phyloP scores from a whole-genome alignment of 2,329 filamentous ascomycete genomes.

The Metarhizium brunneum region DNA sequence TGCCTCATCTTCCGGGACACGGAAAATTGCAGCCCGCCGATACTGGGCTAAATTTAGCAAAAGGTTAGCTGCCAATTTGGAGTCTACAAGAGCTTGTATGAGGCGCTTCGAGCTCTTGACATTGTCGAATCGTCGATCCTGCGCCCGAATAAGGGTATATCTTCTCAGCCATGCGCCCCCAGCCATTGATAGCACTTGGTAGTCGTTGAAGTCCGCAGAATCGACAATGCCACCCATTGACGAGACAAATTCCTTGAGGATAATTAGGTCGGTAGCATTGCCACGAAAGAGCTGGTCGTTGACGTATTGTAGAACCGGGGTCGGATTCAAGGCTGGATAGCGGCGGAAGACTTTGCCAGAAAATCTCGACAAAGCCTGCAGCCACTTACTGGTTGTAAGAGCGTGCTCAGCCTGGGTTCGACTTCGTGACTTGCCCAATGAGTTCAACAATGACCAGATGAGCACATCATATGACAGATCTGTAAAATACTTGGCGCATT shows the following conservation, averaged over 20 bases:
- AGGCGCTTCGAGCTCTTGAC: slow-evolving; percentile 68
- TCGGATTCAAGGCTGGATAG: slow-evolving; percentile 74
- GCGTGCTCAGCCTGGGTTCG: slow-evolving; percentile 54
- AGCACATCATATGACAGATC: slow-evolving; percentile 87
- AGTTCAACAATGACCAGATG: slow-evolving; percentile 82
- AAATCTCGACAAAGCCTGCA: slow-evolving; percentile 83
- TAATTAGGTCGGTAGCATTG: slow-evolving; percentile 83
- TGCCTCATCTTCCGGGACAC: slow-evolving; percentile 58
- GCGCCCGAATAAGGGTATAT: slow-evolving; percentile 69
- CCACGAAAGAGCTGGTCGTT: slow-evolving; percentile 72
- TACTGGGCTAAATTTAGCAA: slow-evolving; percentile 89
- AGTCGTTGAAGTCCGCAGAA: slow-evolving; percentile 78
- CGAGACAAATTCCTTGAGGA: slow-evolving; percentile 80
- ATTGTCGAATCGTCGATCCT: slow-evolving; percentile 73
- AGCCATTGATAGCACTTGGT: slow-evolving; percentile 79
- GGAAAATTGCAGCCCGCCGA: slow-evolving; percentile 76
- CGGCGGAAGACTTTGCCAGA: slow-evolving; percentile 82
- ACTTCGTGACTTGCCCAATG: slow-evolving; percentile 53
- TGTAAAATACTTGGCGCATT: slow-evolving; percentile 91
- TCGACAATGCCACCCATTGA: slow-evolving; percentile 92
- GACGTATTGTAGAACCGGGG: slow-evolving; percentile 83
- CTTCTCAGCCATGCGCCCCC: slow-evolving; percentile 72
- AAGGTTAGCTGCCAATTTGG: slow-evolving; percentile 68
- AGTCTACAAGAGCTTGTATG: slow-evolving; percentile 68
- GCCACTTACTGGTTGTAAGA: slow-evolving; percentile 78